phyloP scores from a whole-genome alignment of 129 eudicot genomes.

The Mikania micrantha region DNA sequence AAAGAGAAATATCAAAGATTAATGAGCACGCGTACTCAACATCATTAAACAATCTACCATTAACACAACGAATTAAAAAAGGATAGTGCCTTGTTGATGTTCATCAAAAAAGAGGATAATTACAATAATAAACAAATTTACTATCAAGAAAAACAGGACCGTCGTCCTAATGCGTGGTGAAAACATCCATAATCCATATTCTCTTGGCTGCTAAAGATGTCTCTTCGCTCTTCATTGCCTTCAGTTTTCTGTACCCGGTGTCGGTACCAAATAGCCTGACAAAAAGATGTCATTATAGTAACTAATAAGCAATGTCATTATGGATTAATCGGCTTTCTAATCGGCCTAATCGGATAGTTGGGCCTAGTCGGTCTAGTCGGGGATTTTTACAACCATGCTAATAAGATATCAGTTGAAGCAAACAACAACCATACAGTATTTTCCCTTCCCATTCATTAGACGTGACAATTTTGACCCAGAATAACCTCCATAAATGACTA shows the following conservation, averaged over 20 bases:
- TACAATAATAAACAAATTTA: conserved; percentile 4
- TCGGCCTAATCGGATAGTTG: no score
- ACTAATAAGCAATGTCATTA: no score
- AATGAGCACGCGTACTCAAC: background rate
- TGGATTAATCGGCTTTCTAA: no score
- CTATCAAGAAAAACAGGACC: conserved; percentile 6
- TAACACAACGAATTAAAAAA: background rate
- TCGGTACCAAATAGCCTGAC: conserved; percentile 91
- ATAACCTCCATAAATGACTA: no score
- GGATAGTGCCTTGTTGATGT: conserved; percentile 1
- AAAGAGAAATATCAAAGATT: background rate
- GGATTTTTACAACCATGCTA: no score
- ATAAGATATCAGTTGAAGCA: no score
- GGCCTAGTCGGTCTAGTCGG: no score
- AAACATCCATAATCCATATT: background rate
- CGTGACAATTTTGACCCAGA: no score
- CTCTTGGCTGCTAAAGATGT: conserved; percentile 17
- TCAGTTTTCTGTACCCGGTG: conserved; percentile 73
- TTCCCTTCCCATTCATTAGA: no score
- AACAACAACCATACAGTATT: no score
- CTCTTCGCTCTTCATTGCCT: conserved; percentile 53
- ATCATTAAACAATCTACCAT: background rate
- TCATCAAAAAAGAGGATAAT: background rate
- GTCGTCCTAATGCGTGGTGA: conserved; percentile 6
- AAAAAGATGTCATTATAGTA: background rate